A percentile compares a stretch with the other conserved stretches of the same genome.
Conservation (phyloP, 129 eudicot species). For the Tagetes erecta region DNA sequence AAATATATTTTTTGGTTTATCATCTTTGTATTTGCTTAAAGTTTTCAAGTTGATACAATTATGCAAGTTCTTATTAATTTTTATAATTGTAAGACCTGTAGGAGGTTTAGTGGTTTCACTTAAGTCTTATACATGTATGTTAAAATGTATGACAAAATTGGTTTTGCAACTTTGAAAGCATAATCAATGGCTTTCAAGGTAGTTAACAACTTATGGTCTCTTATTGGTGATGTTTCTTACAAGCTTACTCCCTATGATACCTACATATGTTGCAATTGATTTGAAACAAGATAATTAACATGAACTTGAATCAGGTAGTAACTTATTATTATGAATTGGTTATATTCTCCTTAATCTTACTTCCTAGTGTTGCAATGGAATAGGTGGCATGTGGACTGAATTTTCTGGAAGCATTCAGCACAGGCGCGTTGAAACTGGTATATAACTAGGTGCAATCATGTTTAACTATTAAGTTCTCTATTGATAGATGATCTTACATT, state of each 20-base stretch:
- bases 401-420: conserved; percentile 46
- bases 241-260: background rate
- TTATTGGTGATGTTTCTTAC: background rate
- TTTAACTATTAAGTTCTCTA: background rate
- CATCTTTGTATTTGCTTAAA: too few relatives aligned
- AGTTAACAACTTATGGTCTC: conserved; percentile 2
- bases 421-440: conserved; percentile 50
- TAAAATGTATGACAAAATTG: background rate
- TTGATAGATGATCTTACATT: conserved; percentile 5
- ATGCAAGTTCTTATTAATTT: too few relatives aligned
- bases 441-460: conserved; percentile 12
- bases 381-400: conserved; percentile 54
- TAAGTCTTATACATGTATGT: background rate
- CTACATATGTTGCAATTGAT: background rate
- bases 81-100: too few relatives aligned
- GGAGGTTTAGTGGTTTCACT: conserved; percentile 1
- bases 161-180: background rate
- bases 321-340: background rate
- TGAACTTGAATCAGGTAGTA: background rate
- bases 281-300: background rate
- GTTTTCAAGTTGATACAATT: too few relatives aligned
- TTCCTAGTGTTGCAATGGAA: conserved; percentile 8
- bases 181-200: background rate
- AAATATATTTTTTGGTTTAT: too few relatives aligned
- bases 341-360: background rate